These are phyloP conservation scores for Solanum bulbocastanum DNA, from an alignment of 257 asterid genomes.

Conservation along the genomic window DNA sequence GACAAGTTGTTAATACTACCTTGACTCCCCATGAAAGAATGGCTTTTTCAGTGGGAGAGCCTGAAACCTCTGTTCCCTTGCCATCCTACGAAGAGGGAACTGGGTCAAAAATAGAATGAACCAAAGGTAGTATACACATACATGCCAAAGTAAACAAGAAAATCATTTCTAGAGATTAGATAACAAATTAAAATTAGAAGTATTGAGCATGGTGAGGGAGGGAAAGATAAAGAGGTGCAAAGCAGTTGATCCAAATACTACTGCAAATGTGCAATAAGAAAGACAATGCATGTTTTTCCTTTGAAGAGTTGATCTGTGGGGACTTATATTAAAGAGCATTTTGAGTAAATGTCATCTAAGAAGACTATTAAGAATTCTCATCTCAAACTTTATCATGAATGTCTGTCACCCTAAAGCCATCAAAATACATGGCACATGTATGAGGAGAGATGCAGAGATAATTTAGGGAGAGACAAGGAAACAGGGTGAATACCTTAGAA, in stretches of 20 bases:
- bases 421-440: not conserved
- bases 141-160: not conserved
- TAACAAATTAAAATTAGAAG: not conserved
- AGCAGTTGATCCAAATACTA: not conserved
- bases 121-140: not conserved
- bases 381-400: not conserved
- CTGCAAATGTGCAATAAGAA: not conserved
- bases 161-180: not conserved
- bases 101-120: not conserved
- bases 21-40: slow-evolving; percentile 90
- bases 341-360: not conserved
- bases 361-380: not conserved
- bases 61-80: slow-evolving; percentile 57
- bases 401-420: not conserved
- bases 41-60: slow-evolving; percentile 96
- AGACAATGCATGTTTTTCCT: not conserved
- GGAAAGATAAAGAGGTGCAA: not conserved
- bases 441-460: not conserved
- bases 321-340: not conserved
- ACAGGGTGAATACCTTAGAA: slow-evolving; percentile 44
- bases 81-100: slow-evolving; percentile 44
- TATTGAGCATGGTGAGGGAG: not conserved
- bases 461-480: not conserved
- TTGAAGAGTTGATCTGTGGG: not conserved
- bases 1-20: slow-evolving; percentile 27